phyloP scores from a whole-genome alignment of 192 early-diverging fungal genomes.

The Coemansia nantahalensis region DNA sequence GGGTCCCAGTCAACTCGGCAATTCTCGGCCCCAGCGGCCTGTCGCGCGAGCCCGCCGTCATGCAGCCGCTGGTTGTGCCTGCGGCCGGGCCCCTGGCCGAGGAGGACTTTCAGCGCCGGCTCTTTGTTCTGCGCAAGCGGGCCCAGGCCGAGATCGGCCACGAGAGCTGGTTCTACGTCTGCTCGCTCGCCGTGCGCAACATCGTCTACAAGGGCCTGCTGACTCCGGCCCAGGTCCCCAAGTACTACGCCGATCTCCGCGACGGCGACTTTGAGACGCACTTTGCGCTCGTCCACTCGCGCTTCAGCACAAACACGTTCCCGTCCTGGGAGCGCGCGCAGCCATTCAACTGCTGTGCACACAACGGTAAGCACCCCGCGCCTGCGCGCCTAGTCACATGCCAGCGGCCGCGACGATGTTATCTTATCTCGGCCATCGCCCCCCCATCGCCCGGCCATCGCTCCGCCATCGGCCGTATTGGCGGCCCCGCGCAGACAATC shows the following conservation, averaged over 20 bases:
- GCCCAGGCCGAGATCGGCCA: conserved; percentile 80
- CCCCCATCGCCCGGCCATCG: no score
- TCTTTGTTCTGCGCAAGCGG: conserved; percentile 90
- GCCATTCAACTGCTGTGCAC: conserved; percentile 96
- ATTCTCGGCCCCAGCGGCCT: conserved; percentile 88
- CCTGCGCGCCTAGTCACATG: no score
- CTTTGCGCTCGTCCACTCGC: conserved; percentile 96
- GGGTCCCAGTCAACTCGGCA: conserved; percentile 77
- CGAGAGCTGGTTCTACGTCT: conserved; percentile 95
- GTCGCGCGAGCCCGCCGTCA: conserved; percentile 87
- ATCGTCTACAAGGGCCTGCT: conserved; percentile 98
- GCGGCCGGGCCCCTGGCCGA: conserved; percentile 35
- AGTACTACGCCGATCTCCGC: conserved; percentile 87
- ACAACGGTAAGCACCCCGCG: conserved; percentile 88
- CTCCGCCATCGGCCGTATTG: no score
- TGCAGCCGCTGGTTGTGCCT: conserved; percentile 88
- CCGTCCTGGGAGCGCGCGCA: conserved; percentile 99
- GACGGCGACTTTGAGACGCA: conserved; percentile 81
- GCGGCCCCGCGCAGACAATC: no score
- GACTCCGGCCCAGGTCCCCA: conserved; percentile 90
- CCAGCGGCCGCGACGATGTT: no score
- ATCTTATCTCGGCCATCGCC: no score
- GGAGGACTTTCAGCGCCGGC: conserved; percentile 72
- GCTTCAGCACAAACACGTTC: conserved; percentile 99
- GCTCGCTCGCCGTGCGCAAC: conserved; percentile 89